phyloP scores from a whole-genome alignment of 2,329 filamentous ascomycete species.

The Pyricularia pennisetigena region DNA sequence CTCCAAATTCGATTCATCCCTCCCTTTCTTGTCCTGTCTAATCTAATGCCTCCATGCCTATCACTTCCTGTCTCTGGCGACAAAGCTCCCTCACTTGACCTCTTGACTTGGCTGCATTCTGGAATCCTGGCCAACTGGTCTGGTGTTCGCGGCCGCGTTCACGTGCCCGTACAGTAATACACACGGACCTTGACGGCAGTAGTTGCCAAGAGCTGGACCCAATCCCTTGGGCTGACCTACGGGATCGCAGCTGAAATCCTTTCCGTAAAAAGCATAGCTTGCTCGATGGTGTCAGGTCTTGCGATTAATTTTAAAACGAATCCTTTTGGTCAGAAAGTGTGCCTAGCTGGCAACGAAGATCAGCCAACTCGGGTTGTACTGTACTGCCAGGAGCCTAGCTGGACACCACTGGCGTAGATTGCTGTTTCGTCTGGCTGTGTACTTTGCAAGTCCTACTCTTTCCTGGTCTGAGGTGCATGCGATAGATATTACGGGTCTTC shows the following conservation, averaged over 20 bases:
- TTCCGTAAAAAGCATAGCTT: not conserved
- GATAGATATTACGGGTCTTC: too few relatives aligned
- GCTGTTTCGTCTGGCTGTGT: too few relatives aligned
- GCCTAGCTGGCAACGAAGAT: not conserved
- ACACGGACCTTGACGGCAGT: not conserved
- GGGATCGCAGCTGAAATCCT: not conserved
- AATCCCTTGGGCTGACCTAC: too few relatives aligned
- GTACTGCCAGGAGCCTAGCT: too few relatives aligned
- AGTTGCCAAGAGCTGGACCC: too few relatives aligned
- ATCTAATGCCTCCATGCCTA: not conserved
- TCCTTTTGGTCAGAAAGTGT: not conserved
- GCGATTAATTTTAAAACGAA: not conserved
- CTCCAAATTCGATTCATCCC: not conserved
- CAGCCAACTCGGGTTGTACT: too few relatives aligned
- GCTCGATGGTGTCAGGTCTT: not conserved
- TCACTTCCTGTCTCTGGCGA: not conserved
- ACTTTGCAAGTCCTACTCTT: too few relatives aligned
- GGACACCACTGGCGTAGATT: too few relatives aligned
- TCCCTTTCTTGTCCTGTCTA: not conserved
- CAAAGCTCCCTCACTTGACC: not conserved
- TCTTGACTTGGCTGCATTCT: too few relatives aligned
- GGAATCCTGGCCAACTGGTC: not conserved
- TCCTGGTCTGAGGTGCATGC: too few relatives aligned
- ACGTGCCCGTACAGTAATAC: not conserved
- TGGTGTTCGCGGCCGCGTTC: not conserved